A percentile compares a stretch with the other conserved stretches of the same genome.
These are phyloP conservation scores for Adansonia madagascariensis DNA, from an alignment of 441 rosid genomes.

Conservation along the genomic window DNA sequence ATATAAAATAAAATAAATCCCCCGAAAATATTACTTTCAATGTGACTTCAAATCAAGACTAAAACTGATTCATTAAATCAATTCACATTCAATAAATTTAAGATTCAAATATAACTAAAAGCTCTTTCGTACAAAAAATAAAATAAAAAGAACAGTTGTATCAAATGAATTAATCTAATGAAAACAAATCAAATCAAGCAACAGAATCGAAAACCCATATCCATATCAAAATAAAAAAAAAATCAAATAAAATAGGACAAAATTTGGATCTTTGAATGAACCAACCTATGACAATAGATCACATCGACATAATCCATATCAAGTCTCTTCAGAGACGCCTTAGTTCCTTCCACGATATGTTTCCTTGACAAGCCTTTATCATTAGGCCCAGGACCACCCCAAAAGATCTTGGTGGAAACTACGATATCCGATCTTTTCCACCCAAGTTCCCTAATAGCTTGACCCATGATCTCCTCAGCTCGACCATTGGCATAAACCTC, in stretches of 20 bases:
- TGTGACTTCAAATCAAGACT: background rate
- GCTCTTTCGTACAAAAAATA: background rate
- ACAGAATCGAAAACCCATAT: background rate
- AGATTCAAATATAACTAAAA: too few relatives aligned
- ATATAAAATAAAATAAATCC: background rate
- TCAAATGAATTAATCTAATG: background rate
- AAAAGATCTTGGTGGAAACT: constrained; percentile 90
- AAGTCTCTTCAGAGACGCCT: constrained; percentile 84
- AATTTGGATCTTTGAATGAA: background rate
- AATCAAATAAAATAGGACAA: background rate
- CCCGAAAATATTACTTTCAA: background rate
- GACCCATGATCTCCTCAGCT: constrained; percentile 98
- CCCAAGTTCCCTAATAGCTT: constrained; percentile 91
- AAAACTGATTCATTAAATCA: background rate
- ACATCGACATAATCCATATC: constrained; percentile 96
- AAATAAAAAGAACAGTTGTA: too few relatives aligned
- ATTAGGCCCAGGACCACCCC: constrained; percentile 97
- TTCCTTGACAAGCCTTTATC: constrained; percentile 89
- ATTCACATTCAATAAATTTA: too few relatives aligned
- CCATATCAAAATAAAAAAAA: background rate
- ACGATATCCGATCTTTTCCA: constrained; percentile 95
- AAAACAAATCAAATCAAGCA: background rate
- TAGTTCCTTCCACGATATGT: constrained; percentile 90
- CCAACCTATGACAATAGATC: constrained; percentile 78
- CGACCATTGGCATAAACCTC: constrained; percentile 96